Evolutionary conservation across 2,329 filamentous ascomycete genomes (phyloP), one percentile per base, ranked within the genome.

Genomic region (Xylaria arbuscula): DNA sequence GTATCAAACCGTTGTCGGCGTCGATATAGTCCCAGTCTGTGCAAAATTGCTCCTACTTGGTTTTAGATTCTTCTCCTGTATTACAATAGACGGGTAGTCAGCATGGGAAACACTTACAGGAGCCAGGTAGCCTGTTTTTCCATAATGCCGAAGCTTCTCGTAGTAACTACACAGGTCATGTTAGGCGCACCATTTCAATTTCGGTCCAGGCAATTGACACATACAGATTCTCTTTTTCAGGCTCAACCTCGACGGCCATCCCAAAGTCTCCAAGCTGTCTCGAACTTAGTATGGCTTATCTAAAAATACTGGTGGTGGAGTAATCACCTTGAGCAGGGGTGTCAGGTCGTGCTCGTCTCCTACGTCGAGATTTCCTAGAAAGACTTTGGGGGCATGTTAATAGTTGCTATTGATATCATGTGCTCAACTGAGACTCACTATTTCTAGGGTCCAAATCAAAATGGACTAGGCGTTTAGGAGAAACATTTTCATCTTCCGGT

Each of bases 371-470:
- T 63, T 64, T 24, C 67, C 67, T 15, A 73, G 32, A 6, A 73
- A 72, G 10, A 70, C 69, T 72, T 36, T n/a, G 50, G 19, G 15
- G 24, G n/a, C 38, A 19, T 42, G 40, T 70, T 42, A 67, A 19
- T 32, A 19, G n/a, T 45, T 34, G 19, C 10, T 11, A n/a, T 8
- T 13, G 1, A 34, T 15, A 1, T 3, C 3, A 15, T 15, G 6
- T 8, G 17, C 1, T 3, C 19, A 1, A 10, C 11, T 10, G 11
- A 40, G 9, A 60, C 67, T 9, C 69, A 74, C 72, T 67, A 42
- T 73, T 72, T 48, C 11, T 63, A 1, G 72, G 68, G 32, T 74
- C 70, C 2, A 74, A 28, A 28, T 74, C 72, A 28, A 74, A 73
- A 69, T 74, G 72, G 6, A 72, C 66, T 5, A 70, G 42, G 2